Evolutionary conservation across 139 green algal species (phyloP), one percentile per base, ranked within the genome.

Genomic region (Desmodesmus armatus): DNA sequence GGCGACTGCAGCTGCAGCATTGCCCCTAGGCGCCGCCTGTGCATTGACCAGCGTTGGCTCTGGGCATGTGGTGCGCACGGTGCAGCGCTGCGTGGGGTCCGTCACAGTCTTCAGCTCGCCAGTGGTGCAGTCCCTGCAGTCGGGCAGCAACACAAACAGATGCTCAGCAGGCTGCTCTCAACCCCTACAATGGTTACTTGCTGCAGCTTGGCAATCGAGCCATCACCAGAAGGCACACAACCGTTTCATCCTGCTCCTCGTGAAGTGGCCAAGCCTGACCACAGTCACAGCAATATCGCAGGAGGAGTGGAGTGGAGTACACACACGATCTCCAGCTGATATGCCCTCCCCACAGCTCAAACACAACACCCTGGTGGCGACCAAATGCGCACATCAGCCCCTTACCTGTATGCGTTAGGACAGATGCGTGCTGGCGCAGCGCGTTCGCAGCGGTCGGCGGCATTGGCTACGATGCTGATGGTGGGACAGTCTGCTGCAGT

Each of bases 401-500:
- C 69, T 66, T 41, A 87, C 87, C 83, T 69, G 87, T 88, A 88
- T 21, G 83, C 58, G 21, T 83, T 80, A 17, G 87, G 87, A 67
- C 87, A 90, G 63, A 90, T 87, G 82, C 76, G 76, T 29, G 81
- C 63, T 3, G 35, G 37, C 25, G 44, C 13, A 9, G 82, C 11
- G 33, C 41, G 62, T 21, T 35, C n/a, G 87, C 87, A 90, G 39
- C 29, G 40, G 43, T 31, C n/a, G 39, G 44, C 76, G n/a, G 35
- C 66, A 49, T 43, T 29, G 35, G 66, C 66, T 27, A 35, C 66
- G 5, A 35, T 43, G 5, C 72, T 82, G 33, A 82, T 62, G 29
- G 25, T n/a, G 19, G 39, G 55, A 44, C 73, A 88, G 17, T 77
- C 35, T 6, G 47, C 69, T 40, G 77, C 35, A 21, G 31, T 66